Conservation (phyloP, 176 grass and related monocot genomes). For the Pontederia crassipes region DNA sequence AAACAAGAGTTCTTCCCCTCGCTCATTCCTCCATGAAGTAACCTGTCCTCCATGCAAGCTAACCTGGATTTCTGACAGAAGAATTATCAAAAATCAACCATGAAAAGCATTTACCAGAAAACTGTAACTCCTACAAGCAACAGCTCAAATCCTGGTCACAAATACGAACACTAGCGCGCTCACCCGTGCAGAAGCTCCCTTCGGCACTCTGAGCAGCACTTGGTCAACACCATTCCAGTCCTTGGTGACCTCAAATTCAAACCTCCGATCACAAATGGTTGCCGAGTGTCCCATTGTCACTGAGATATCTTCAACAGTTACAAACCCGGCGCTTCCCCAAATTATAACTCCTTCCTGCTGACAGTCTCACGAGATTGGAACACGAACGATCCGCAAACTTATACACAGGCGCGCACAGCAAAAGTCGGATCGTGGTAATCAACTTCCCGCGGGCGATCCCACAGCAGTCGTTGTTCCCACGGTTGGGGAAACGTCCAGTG, state of each 20-base stretch:
- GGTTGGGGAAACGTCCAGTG: not conserved
- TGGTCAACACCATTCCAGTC: conserved; percentile 56
- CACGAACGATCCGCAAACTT: not conserved
- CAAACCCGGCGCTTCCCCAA: not conserved
- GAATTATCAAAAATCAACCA: not conserved
- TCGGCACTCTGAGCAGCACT: conserved; percentile 53
- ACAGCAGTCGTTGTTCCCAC: not conserved
- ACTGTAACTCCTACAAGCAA: not conserved
- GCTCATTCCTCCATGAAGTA: conserved; percentile 87
- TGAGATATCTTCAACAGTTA: not conserved
- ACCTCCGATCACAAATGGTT: conserved; percentile 37
- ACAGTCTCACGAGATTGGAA: not conserved
- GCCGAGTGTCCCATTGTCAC: conserved; percentile 25
- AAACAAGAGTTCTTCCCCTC: conserved; percentile 85
- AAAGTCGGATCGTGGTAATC: not conserved
- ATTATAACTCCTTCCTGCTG: not conserved
- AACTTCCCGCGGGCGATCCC: not conserved
- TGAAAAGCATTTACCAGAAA: not conserved
- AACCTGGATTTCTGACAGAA: conserved; percentile 49
- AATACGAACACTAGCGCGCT: conserved; percentile 4
- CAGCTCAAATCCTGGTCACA: not conserved
- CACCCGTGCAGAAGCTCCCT: conserved; percentile 69
- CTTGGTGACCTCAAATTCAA: conserved; percentile 42
- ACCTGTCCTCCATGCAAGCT: conserved; percentile 92
- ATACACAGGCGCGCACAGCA: not conserved